Evolutionary conservation across 2,329 filamentous ascomycete genomes (phyloP).

Genomic region (Paecilomyces fulvus): DNA sequence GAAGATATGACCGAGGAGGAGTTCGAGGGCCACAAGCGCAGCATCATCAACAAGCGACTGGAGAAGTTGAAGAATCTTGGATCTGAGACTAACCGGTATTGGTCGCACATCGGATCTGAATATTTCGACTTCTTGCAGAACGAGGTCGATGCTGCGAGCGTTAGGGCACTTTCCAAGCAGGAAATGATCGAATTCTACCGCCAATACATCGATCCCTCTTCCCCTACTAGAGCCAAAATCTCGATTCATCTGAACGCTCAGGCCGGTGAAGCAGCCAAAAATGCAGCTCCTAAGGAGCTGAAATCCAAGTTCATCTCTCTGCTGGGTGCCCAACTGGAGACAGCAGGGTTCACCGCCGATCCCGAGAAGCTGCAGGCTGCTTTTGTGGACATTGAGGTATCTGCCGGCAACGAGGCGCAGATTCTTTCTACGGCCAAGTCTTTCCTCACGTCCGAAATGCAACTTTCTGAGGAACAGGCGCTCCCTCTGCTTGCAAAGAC

Average conservation of each 20-base stretch:
- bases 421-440: constrained; percentile 44
- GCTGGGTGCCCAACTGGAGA: constrained; percentile 39
- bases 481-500: constrained; percentile 43
- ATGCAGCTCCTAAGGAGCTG: constrained; percentile 31
- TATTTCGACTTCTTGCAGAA: constrained; percentile 84
- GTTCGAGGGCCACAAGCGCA: constrained; percentile 86
- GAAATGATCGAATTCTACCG: constrained; percentile 76
- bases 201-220: constrained; percentile 65
- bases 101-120: constrained; percentile 76
- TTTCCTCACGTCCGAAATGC: constrained; percentile 43
- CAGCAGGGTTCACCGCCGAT: constrained; percentile 39
- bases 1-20: constrained; percentile 70
- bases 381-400: constrained; percentile 39
- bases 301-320: constrained; percentile 36
- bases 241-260: constrained; percentile 78
- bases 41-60: constrained; percentile 73
- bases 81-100: constrained; percentile 74
- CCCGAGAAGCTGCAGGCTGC: constrained; percentile 32
- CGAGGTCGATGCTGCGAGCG: constrained; percentile 65
- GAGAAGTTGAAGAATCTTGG: constrained; percentile 90
- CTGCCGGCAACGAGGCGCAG: constrained; percentile 38
- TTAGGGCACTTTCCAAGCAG: constrained; percentile 66
- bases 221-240: constrained; percentile 67
- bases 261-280: constrained; percentile 38
- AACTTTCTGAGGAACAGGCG: constrained; percentile 43